Conservation (phyloP, 805 yeast genomes). For the Jamesozyma lodderae region DNA sequence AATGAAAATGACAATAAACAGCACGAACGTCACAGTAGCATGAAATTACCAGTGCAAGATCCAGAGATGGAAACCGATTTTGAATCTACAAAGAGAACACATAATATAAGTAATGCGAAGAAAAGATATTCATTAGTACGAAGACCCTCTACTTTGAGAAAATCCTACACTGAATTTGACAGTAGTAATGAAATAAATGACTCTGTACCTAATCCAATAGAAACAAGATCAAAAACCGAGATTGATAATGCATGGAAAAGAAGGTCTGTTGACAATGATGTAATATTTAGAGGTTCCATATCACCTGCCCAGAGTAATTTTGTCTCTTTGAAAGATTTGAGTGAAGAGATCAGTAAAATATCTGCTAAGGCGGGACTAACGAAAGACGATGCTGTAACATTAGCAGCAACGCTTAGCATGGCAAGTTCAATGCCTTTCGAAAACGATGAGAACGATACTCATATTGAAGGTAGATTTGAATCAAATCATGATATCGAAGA, state of each 20-base stretch:
- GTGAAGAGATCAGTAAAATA: slow-evolving; percentile 62
- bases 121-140: slow-evolving; percentile 19
- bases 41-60: too few relatives aligned
- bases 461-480: not conserved
- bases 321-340: slow-evolving; percentile 60
- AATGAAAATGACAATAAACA: slow-evolving; percentile 16
- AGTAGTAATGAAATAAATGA: slow-evolving; percentile 13
- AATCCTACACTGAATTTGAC: slow-evolving; percentile 19
- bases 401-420: slow-evolving; percentile 70
- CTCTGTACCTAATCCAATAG: slow-evolving; percentile 24
- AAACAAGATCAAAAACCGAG: slow-evolving; percentile 10
- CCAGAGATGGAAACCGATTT: not conserved
- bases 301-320: slow-evolving; percentile 2
- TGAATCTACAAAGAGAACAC: not conserved
- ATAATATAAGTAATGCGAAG: not conserved
- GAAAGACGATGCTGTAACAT: slow-evolving; percentile 68
- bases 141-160: slow-evolving; percentile 25
- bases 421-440: slow-evolving; percentile 32
- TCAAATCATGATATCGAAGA: not conserved
- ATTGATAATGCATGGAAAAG: not conserved
- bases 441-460: not conserved
- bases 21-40: not conserved
- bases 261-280: slow-evolving; percentile 1
- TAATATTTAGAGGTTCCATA: not conserved
- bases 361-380: slow-evolving; percentile 68